Evolutionary conservation across 2,329 filamentous ascomycete species (phyloP).

Genomic region (Penicillium vulpinum): DNA sequence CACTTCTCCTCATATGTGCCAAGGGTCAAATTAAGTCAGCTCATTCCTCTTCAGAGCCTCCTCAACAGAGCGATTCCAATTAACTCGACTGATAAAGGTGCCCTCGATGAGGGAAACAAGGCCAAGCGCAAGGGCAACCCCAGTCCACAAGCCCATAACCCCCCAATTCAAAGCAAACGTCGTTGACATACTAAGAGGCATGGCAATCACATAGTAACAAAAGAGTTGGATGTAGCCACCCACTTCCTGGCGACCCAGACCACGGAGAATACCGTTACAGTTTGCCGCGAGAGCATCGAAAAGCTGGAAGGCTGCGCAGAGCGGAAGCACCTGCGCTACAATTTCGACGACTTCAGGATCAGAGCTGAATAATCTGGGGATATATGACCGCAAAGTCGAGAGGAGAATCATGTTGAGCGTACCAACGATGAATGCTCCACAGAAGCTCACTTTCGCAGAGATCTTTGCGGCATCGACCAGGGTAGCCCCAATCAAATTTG

Average conservation of each 20-base stretch:
- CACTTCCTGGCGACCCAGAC: slow-evolving; percentile 83
- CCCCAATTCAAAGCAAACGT: slow-evolving; percentile 77
- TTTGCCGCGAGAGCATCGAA: slow-evolving; percentile 79
- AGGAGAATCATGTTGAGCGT: slow-evolving; percentile 75
- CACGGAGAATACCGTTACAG: slow-evolving; percentile 81
- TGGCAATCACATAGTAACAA: slow-evolving; percentile 80
- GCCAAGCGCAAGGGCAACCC: slow-evolving; percentile 70
- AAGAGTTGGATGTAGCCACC: slow-evolving; percentile 86
- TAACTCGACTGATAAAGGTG: slow-evolving; percentile 56
- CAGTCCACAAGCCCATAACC: slow-evolving; percentile 77
- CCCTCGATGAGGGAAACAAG: slow-evolving; percentile 58
- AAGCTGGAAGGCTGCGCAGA: slow-evolving; percentile 85
- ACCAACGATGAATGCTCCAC: slow-evolving; percentile 68
- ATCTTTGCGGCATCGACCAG: slow-evolving; percentile 77
- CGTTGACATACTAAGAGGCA: slow-evolving; percentile 78
- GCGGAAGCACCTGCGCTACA: slow-evolving; percentile 69
- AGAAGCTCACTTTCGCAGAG: slow-evolving; percentile 74
- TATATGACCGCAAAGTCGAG: slow-evolving; percentile 65
- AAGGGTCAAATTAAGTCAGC: slow-evolving; percentile 9
- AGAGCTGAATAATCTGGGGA: slow-evolving; percentile 76
- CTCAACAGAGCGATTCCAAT: slow-evolving; percentile 61
- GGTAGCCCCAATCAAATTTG: slow-evolving; percentile 86
- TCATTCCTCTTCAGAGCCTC: slow-evolving; percentile 60
- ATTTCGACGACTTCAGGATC: slow-evolving; percentile 69
- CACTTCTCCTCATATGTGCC: neutral